A percentile compares a stretch with the other conserved stretches of the same genome.
phyloP scores from a whole-genome alignment of 2,329 filamentous ascomycete species.

The Fusarium nelsonii region DNA sequence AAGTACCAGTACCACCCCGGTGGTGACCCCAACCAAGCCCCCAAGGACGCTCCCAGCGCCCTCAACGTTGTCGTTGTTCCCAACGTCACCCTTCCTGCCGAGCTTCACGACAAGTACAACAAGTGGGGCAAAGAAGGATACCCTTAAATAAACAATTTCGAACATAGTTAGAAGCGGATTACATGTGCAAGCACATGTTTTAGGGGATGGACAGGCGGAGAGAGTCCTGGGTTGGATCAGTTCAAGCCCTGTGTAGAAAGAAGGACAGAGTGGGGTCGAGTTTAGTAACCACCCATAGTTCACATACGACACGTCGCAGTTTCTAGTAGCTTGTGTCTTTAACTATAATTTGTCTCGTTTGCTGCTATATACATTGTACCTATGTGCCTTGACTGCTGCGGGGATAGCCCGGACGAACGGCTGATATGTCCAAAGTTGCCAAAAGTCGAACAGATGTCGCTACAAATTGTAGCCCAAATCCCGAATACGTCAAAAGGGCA shows the following conservation, averaged over 20 bases:
- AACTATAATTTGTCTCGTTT: conserved; percentile 33
- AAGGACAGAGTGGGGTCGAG: conserved; percentile 40
- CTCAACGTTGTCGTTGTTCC: conserved; percentile 95
- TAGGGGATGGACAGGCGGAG: conserved; percentile 15
- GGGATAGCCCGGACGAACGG: conserved; percentile 11
- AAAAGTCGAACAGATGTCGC: neutral
- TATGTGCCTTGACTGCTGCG: neutral
- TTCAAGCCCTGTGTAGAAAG: conserved; percentile 42
- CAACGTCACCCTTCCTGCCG: conserved; percentile 91
- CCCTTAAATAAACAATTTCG: conserved; percentile 57
- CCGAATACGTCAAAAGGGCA: neutral
- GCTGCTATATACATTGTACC: conserved; percentile 1
- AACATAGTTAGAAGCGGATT: conserved; percentile 19
- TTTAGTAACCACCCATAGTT: conserved; percentile 45
- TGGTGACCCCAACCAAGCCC: conserved; percentile 79
- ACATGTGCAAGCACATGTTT: conserved; percentile 31
- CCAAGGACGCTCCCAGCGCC: conserved; percentile 92
- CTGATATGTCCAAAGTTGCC: neutral
- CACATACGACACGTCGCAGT: conserved; percentile 40
- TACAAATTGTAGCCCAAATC: neutral
- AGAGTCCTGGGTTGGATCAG: conserved; percentile 24
- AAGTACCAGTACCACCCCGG: conserved; percentile 87
- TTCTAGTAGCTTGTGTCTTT: conserved; percentile 44
- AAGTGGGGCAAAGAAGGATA: conserved; percentile 99
- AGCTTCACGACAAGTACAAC: conserved; percentile 97